Conservation (phyloP, 345 rosid species). For the Anastatica hierochuntica region DNA sequence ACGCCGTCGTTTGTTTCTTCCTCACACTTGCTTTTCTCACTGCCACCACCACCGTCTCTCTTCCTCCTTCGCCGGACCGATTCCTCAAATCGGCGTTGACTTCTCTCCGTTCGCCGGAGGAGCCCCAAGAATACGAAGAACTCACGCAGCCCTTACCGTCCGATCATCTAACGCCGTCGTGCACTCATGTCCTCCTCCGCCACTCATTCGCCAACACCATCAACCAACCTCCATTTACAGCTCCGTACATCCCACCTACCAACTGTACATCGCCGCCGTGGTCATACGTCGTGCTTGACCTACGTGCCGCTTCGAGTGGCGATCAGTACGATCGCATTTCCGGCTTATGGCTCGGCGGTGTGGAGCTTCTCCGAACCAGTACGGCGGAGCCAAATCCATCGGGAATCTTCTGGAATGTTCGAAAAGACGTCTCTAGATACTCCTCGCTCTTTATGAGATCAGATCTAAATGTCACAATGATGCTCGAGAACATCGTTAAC, state of each 20-base stretch:
- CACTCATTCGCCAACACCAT: conserved; percentile 82
- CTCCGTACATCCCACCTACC: conserved; percentile 50
- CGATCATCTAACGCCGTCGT: conserved; percentile 47
- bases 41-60: conserved; percentile 13
- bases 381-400: conserved; percentile 62
- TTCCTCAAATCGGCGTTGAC: conserved; percentile 21
- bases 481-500: conserved; percentile 85
- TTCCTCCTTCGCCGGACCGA: conserved; percentile 27
- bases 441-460: conserved; percentile 41
- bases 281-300: conserved; percentile 48
- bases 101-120: not conserved
- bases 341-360: conserved; percentile 77
- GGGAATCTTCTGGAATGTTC: conserved; percentile 73
- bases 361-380: conserved; percentile 82
- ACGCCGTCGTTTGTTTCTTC: conserved; percentile 7
- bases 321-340: conserved; percentile 70
- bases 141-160: conserved; percentile 43
- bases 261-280: conserved; percentile 61
- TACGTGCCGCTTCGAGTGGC: conserved; percentile 46
- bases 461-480: conserved; percentile 47
- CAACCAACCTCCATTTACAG: conserved; percentile 52
- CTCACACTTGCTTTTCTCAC: conserved; percentile 11
- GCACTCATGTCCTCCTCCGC: conserved; percentile 41
- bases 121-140: conserved; percentile 45
- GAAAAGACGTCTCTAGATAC: conserved; percentile 68